These are phyloP conservation scores for Dalechampia spathulata DNA, from an alignment of 441 rosid genomes.

Conservation along the genomic window DNA sequence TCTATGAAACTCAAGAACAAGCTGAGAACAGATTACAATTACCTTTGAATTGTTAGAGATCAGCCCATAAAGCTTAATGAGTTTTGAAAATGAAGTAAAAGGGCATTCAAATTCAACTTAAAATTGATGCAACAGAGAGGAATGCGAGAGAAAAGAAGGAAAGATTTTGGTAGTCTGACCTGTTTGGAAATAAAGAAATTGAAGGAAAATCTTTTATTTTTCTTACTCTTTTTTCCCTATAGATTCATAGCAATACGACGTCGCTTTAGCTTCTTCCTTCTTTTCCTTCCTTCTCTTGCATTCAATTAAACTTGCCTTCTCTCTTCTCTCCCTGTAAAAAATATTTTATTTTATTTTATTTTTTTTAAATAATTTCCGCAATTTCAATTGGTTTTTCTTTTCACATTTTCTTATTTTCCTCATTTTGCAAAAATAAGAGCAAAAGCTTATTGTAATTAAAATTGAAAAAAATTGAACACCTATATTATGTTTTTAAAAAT, in stretches of 20 bases:
- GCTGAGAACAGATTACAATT: not conserved
- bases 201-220: not conserved
- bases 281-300: constrained; percentile 6
- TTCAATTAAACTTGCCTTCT: not conserved
- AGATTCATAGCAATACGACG: not conserved
- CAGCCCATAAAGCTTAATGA: not conserved
- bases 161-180: constrained; percentile 1
- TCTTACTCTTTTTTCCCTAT: not conserved
- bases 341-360: too few relatives aligned
- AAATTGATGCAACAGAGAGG: not conserved
- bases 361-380: too few relatives aligned
- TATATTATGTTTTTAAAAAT: too few relatives aligned
- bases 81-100: not conserved
- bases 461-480: too few relatives aligned
- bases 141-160: not conserved
- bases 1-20: not conserved
- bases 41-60: not conserved
- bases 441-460: too few relatives aligned
- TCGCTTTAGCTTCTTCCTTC: not conserved
- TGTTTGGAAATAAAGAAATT: constrained; percentile 1
- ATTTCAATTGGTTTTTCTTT: too few relatives aligned
- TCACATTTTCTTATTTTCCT: too few relatives aligned
- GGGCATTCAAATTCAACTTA: not conserved
- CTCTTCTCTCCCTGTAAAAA: too few relatives aligned
- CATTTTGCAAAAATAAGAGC: too few relatives aligned